A percentile compares a stretch with the other conserved stretches of the same genome.
Conservation (phyloP, 225 moss, liverwort and hornwort species). For the Antitrichia curtipendula region DNA sequence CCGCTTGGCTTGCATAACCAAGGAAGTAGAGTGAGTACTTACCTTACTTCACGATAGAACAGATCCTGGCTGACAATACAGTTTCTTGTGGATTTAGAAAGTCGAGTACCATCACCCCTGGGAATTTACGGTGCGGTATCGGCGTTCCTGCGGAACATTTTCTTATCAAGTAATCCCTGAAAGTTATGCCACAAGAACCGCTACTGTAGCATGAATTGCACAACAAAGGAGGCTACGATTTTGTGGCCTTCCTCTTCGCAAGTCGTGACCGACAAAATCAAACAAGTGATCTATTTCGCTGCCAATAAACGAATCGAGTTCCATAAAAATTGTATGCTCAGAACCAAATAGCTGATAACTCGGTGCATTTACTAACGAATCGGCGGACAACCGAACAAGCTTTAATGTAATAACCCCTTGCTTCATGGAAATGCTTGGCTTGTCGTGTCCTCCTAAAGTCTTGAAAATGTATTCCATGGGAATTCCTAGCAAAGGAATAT, state of each 20-base stretch:
- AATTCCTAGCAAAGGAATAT: not conserved
- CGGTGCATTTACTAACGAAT: not conserved
- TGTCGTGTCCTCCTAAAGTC: not conserved
- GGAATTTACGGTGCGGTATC: not conserved
- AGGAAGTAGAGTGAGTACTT: not conserved
- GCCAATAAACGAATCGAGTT: not conserved
- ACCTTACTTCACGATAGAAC: not conserved
- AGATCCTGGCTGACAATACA: constrained; percentile 53
- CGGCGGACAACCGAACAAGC: not conserved
- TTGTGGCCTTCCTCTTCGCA: not conserved
- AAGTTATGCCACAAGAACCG: not conserved
- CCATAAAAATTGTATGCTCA: not conserved
- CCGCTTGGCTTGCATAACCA: not conserved
- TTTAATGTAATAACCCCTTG: not conserved
- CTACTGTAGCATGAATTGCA: not conserved
- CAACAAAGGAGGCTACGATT: not conserved
- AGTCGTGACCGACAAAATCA: not conserved
- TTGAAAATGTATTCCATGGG: not conserved
- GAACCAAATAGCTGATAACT: not conserved
- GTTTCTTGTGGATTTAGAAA: constrained; percentile 41
- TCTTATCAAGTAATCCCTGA: not conserved
- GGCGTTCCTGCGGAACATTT: not conserved
- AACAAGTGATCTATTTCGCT: not conserved
- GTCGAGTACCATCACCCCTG: constrained; percentile 29
- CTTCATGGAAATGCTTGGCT: not conserved